These are phyloP conservation scores for Cercospora nicotianae DNA, from an alignment of 2,329 filamentous ascomycete species.

Conservation along the genomic window DNA sequence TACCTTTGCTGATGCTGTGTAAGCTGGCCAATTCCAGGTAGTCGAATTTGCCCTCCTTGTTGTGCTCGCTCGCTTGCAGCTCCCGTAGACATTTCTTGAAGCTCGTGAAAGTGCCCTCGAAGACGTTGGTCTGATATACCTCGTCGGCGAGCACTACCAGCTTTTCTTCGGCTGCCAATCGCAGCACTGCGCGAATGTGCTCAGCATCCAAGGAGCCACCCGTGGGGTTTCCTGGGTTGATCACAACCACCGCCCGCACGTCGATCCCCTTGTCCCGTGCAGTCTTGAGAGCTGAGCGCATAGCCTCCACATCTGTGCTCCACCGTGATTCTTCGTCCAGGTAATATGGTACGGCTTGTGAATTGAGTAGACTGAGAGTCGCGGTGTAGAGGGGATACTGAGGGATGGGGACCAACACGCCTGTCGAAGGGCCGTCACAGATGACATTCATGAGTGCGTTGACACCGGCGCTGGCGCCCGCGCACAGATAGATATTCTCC, in stretches of 20 bases:
- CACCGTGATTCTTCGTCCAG: constrained; percentile 83
- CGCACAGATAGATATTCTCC: constrained; percentile 83
- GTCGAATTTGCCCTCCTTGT: constrained; percentile 74
- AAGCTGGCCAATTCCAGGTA: constrained; percentile 84
- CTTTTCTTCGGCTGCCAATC: constrained; percentile 80
- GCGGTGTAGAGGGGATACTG: constrained; percentile 98
- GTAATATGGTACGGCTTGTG: constrained; percentile 87
- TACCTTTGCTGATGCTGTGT: constrained; percentile 94
- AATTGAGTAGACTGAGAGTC: constrained; percentile 80
- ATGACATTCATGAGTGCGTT: constrained; percentile 91
- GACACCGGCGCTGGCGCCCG: constrained; percentile 88
- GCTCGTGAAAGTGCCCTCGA: constrained; percentile 87
- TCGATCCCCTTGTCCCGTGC: constrained; percentile 77
- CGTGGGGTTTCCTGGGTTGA: constrained; percentile 98
- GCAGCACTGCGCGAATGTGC: constrained; percentile 81
- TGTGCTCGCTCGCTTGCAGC: constrained; percentile 66
- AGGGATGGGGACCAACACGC: constrained; percentile 90
- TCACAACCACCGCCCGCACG: constrained; percentile 90
- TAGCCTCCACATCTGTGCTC: constrained; percentile 81
- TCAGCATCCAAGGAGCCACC: constrained; percentile 77
- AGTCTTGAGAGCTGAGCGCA: constrained; percentile 70
- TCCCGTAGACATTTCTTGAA: constrained; percentile 88
- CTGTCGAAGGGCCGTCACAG: constrained; percentile 72
- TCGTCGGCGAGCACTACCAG: constrained; percentile 93
- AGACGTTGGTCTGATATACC: constrained; percentile 99